Percentiles rank a stretch among this genome's conserved stretches.
Evolutionary conservation across 2,329 filamentous ascomycete genomes (phyloP).

Genomic region (Aspergillus clavatus): DNA sequence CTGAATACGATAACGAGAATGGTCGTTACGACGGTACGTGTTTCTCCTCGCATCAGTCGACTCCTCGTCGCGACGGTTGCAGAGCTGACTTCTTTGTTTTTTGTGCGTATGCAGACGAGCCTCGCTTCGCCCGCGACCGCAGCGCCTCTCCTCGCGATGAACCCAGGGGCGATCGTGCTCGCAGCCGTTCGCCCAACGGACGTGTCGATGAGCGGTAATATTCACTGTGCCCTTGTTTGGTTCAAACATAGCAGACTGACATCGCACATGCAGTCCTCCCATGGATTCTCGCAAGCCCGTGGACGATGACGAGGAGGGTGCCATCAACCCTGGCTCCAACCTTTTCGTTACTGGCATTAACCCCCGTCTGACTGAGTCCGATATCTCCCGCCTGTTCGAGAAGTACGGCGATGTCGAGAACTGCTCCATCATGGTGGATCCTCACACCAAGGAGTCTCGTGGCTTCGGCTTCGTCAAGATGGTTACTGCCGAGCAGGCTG

Average conservation of each 20-base stretch:
- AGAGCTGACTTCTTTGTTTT: conserved; percentile 12
- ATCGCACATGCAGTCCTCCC: conserved; percentile 36
- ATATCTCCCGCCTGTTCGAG: conserved; percentile 92
- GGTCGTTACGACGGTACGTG: conserved; percentile 60
- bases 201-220: conserved; percentile 51
- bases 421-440: conserved; percentile 99
- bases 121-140: conserved; percentile 62
- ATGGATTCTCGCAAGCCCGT: conserved; percentile 43
- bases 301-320: conserved; percentile 64
- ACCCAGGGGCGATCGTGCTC: conserved; percentile 50
- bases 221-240: background rate
- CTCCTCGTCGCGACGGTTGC: conserved; percentile 3
- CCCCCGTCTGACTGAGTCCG: conserved; percentile 80
- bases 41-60: conserved; percentile 9
- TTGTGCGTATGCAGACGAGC: conserved; percentile 46
- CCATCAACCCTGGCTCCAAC: conserved; percentile 91
- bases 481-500: conserved; percentile 88
- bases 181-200: conserved; percentile 61
- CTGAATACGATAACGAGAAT: conserved; percentile 62
- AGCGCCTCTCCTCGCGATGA: conserved; percentile 62
- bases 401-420: conserved; percentile 99
- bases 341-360: conserved; percentile 98
- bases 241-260: conserved; percentile 1
- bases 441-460: conserved; percentile 96
- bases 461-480: conserved; percentile 99